A percentile compares a stretch with the other conserved stretches of the same genome.
These are phyloP conservation scores for Tuber brumale DNA, from an alignment of 495 filamentous ascomycete species.

Conservation along the genomic window DNA sequence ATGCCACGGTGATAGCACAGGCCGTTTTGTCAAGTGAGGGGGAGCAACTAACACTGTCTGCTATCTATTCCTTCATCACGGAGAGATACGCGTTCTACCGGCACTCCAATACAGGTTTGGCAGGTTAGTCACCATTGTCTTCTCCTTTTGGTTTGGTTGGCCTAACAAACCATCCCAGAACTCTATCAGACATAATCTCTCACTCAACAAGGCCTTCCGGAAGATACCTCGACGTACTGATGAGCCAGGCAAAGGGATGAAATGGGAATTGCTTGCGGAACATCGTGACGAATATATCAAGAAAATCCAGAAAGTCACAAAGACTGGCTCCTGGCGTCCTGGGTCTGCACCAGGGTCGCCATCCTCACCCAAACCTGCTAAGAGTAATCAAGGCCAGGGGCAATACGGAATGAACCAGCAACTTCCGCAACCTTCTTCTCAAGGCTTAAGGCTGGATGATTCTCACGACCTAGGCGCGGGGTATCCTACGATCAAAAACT, in stretches of 20 bases:
- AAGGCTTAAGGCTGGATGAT: too few relatives aligned
- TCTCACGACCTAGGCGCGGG: too few relatives aligned
- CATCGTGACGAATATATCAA: constrained; percentile 68
- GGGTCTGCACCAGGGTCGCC: constrained; percentile 29
- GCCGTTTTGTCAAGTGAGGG: constrained; percentile 79
- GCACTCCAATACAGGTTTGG: constrained; percentile 74
- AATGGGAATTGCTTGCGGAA: constrained; percentile 83
- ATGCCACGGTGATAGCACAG: constrained; percentile 90
- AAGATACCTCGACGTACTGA: constrained; percentile 86
- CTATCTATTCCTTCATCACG: constrained; percentile 88
- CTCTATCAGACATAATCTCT: constrained; percentile 92
- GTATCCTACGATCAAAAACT: too few relatives aligned
- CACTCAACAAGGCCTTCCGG: constrained; percentile 82
- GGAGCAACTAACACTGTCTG: constrained; percentile 76
- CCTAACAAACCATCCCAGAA: constrained; percentile 53
- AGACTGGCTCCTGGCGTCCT: constrained; percentile 20
- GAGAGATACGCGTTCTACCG: constrained; percentile 85
- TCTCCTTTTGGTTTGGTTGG: constrained; percentile 6
- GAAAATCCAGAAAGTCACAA: constrained; percentile 44
- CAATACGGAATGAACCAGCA: constrained; percentile 24
- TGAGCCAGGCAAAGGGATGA: constrained; percentile 97
- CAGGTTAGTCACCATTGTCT: constrained; percentile 54
- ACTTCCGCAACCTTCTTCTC: constrained; percentile 21
- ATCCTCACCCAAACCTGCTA: constrained; percentile 28
- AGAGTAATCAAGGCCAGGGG: constrained; percentile 15